Percentiles rank a stretch among this genome's conserved stretches.
phyloP scores from a whole-genome alignment of 495 filamentous ascomycete genomes.

The Talaromyces nanjingensis region DNA sequence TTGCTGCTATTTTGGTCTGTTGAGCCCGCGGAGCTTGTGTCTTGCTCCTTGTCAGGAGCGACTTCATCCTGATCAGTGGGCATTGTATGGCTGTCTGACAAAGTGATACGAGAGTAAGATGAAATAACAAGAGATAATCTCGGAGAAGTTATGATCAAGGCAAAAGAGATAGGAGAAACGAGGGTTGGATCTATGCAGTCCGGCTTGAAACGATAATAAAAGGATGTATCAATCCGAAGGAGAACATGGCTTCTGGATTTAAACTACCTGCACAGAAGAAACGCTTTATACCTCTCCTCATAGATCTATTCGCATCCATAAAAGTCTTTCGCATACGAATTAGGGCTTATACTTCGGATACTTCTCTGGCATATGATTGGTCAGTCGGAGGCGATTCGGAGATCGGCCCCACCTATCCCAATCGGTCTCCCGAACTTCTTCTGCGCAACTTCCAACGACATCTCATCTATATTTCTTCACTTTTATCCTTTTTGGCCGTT shows the following conservation, averaged over 20 bases:
- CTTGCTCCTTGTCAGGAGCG: neutral
- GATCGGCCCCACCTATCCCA: neutral
- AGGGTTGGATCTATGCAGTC: no score
- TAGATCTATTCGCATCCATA: neutral
- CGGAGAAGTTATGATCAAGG: no score
- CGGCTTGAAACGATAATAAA: no score
- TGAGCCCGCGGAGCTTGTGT: neutral
- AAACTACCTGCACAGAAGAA: neutral
- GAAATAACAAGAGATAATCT: no score
- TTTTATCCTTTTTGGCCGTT: neutral
- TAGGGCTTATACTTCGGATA: conserved; percentile 2
- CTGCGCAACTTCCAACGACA: neutral
- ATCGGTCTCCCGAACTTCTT: neutral
- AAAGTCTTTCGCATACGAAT: neutral
- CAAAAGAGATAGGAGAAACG: no score
- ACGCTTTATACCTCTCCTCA: neutral
- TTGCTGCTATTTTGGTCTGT: neutral
- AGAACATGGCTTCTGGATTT: no score
- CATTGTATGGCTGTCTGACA: neutral
- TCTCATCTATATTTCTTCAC: neutral
- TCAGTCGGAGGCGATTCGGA: neutral
- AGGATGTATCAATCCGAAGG: no score
- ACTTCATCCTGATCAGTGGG: neutral
- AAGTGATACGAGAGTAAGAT: neutral
- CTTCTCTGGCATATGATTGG: neutral